Percentiles rank a stretch among this genome's conserved stretches.
These are phyloP conservation scores for Andrographis paniculata DNA, from an alignment of 305 asterid species.

Conservation along the genomic window DNA sequence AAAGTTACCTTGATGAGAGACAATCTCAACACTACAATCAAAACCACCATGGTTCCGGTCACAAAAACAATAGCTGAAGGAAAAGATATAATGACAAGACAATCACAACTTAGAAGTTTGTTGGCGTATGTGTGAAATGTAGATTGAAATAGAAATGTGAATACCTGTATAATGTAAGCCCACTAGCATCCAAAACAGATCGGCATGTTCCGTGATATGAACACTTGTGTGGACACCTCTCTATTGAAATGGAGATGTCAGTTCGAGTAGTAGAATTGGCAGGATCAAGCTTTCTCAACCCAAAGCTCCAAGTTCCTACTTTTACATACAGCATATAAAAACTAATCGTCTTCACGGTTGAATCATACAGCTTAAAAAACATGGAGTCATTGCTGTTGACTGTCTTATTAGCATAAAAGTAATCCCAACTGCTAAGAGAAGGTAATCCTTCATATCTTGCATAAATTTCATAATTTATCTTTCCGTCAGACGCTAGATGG, in stretches of 20 bases:
- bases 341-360: conserved; percentile 45
- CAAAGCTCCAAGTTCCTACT: conserved; percentile 89
- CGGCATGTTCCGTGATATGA: conserved; percentile 77
- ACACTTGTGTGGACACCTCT: conserved; percentile 86
- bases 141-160: conserved; percentile 4
- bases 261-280: conserved; percentile 31
- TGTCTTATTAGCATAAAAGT: conserved; percentile 68
- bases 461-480: conserved; percentile 59
- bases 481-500: conserved; percentile 41
- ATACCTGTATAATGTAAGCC: conserved; percentile 78
- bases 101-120: conserved; percentile 11
- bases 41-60: conserved; percentile 92
- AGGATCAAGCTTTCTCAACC: conserved; percentile 50
- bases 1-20: conserved; percentile 60
- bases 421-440: conserved; percentile 71
- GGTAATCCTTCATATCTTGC: conserved; percentile 88
- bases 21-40: conserved; percentile 82
- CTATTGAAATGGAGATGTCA: conserved; percentile 59
- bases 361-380: conserved; percentile 79
- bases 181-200: conserved; percentile 58
- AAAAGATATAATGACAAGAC: conserved; percentile 12
- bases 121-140: conserved; percentile 5
- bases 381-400: conserved; percentile 77
- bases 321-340: conserved; percentile 64
- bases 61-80: conserved; percentile 72